These are phyloP conservation scores for Calocybe cyanea DNA, from an alignment of 768 basidiomycete genomes.

Conservation along the genomic window DNA sequence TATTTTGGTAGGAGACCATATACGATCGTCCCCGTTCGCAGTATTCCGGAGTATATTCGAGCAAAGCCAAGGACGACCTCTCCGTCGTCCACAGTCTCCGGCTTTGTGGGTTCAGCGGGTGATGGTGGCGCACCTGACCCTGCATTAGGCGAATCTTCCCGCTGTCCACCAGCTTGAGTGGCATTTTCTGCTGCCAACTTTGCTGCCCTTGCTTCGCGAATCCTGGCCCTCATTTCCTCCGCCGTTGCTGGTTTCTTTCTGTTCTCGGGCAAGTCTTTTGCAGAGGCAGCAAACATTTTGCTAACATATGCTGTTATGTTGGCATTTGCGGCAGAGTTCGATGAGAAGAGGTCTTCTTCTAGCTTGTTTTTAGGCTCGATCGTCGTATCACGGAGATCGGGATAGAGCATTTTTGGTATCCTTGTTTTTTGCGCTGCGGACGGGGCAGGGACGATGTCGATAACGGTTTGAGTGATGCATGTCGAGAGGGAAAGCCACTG, in stretches of 20 bases:
- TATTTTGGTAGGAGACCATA: constrained; percentile 88
- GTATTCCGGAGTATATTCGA: constrained; percentile 86
- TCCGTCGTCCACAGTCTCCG: constrained; percentile 26
- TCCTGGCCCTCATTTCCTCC: constrained; percentile 75
- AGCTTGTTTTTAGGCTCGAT: constrained; percentile 69
- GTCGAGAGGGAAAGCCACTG: constrained; percentile 97
- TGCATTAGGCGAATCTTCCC: constrained; percentile 5
- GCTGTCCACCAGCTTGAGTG: constrained; percentile 11
- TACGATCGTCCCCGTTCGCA: constrained; percentile 59
- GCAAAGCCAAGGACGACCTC: constrained; percentile 92
- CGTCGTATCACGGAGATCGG: constrained; percentile 60
- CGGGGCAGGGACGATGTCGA: constrained; percentile 93
- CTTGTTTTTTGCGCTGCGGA: constrained; percentile 74
- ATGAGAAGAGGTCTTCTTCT: constrained; percentile 79
- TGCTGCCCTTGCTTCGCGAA: constrained; percentile 47
- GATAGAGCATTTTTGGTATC: constrained; percentile 90
- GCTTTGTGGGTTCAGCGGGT: constrained; percentile 9
- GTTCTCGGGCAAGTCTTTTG: constrained; percentile 79
- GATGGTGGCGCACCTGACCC: constrained; percentile 13
- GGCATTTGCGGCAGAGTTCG: constrained; percentile 53
- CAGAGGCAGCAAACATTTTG: constrained; percentile 96
- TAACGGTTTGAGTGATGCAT: constrained; percentile 84
- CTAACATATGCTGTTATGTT: constrained; percentile 85
- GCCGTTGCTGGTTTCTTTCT: constrained; percentile 74
- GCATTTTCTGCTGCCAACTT: constrained; percentile 21